These are phyloP conservation scores for Niebla homalea DNA, from an alignment of 495 filamentous ascomycete genomes.

Conservation along the genomic window DNA sequence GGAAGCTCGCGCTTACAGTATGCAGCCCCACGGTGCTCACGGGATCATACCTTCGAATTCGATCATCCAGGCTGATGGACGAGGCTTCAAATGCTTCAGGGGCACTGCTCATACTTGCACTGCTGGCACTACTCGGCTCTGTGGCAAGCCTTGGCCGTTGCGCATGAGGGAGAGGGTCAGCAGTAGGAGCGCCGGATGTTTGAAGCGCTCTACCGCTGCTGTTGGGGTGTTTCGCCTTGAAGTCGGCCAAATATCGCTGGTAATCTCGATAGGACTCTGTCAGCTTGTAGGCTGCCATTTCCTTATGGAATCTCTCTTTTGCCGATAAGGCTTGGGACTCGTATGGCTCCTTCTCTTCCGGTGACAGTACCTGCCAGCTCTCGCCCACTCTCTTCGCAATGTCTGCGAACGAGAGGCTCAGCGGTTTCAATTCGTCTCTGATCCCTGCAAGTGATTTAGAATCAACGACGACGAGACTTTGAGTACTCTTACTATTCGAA, in stretches of 20 bases:
- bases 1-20: conserved; percentile 4
- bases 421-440: conserved; percentile 57
- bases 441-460: conserved; percentile 36
- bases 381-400: conserved; percentile 73
- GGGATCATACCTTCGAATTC: conserved; percentile 1
- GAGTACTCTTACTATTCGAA: conserved; percentile 52
- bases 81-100: conserved; percentile 1
- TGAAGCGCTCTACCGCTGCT: conserved; percentile 22
- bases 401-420: conserved; percentile 63
- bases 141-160: conserved; percentile 21
- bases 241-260: conserved; percentile 54
- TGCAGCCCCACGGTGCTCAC: conserved; percentile 1
- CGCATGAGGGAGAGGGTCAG: too few relatives aligned
- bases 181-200: too few relatives aligned
- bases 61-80: neutral
- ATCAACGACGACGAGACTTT: neutral
- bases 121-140: conserved; percentile 17
- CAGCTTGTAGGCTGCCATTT: conserved; percentile 60
- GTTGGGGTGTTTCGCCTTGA: conserved; percentile 47
- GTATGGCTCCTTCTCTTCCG: conserved; percentile 53
- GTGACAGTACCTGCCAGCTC: conserved; percentile 57
- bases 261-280: conserved; percentile 49
- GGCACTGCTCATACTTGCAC: conserved; percentile 4
- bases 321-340: conserved; percentile 52
- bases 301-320: conserved; percentile 57